phyloP scores from a whole-genome alignment of 805 yeast genomes.

The Candida fluviatilis region DNA sequence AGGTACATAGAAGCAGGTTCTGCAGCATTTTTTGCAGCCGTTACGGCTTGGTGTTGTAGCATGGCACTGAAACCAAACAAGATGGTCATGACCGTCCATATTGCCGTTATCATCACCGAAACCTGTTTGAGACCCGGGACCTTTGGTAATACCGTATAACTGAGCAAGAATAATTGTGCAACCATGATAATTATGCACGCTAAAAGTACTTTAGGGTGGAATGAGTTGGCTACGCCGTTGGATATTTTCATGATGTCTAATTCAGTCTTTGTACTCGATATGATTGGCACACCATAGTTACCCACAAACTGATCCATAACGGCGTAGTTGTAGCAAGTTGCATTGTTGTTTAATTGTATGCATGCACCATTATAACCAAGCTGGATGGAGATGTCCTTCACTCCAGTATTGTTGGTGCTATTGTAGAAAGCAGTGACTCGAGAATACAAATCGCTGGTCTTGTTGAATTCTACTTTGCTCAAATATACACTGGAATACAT shows the following conservation, averaged over 20 bases:
- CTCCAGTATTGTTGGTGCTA: slow-evolving; percentile 10
- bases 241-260: slow-evolving; percentile 49
- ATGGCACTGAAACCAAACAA: slow-evolving; percentile 65
- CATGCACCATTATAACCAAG: slow-evolving; percentile 60
- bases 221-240: slow-evolving; percentile 37
- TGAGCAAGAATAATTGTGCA: slow-evolving; percentile 33
- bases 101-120: slow-evolving; percentile 5
- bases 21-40: slow-evolving; percentile 40
- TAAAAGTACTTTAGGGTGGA: slow-evolving; percentile 54
- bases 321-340: slow-evolving; percentile 34
- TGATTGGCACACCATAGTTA: slow-evolving; percentile 18
- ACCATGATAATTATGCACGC: slow-evolving; percentile 44
- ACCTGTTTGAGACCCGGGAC: slow-evolving; percentile 39
- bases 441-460: slow-evolving; percentile 13
- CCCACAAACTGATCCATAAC: slow-evolving; percentile 22
- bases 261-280: slow-evolving; percentile 5
- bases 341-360: slow-evolving; percentile 28
- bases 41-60: slow-evolving; percentile 57
- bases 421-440: neutral
- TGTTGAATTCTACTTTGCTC: slow-evolving; percentile 46
- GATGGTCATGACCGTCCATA: slow-evolving; percentile 35
- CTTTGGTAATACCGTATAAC: slow-evolving; percentile 45
- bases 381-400: slow-evolving; percentile 40
- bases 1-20: slow-evolving; percentile 49
- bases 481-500: slow-evolving; percentile 49